Evolutionary conservation across 345 rosid species (phyloP), one percentile per base, ranked within the genome.

Genomic region (Populus euphratica): DNA sequence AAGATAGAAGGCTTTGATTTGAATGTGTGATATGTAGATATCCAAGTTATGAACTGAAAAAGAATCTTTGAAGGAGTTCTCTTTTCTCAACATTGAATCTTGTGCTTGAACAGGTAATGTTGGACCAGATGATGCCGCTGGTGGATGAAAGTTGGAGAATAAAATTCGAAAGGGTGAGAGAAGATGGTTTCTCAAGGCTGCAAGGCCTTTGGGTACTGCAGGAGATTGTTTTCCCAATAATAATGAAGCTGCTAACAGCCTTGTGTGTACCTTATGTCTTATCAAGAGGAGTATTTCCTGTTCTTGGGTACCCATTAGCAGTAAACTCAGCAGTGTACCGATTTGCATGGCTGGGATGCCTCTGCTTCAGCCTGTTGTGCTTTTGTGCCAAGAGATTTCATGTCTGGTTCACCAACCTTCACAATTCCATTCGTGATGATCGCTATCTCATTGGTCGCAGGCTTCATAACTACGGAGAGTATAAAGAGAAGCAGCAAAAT

Each of bases 41-140:
- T 21, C 61, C 61, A 54, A 54, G 61, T 6, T 20, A 20, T 54
- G 61, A 54, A 54, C 61, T 54, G 61, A 54, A 17, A 47, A 6
- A 8, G 20, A 52, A 52, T 52, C 59, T 21, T 18, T 52, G 44
- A 41, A 41, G 56, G 56, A 20, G 23, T 54, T 54, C 23, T 20
- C 20, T 2, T 65, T 35, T 61, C 35, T 29, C 44, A 5, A 36
- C 50, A n/a, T 66, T 41, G 38, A 13, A 5, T 59, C 25, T 59
- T 43, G 54, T 71, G 35, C 70, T 21, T 69, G 44, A 39, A 70
- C 90, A 95, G 99, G 99, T 93, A 56, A 93, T 93, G 99, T 73
- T 96, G 85, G 98, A 96, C 81, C 97, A 92, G 77, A 92, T 96
- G 99, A 88, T 96, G 90, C 98, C 99, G 21, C 87, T 96, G 78